A percentile compares a stretch with the other conserved stretches of the same genome.
Evolutionary conservation across 345 rosid genomes (phyloP).

Genomic region (Brassica juncea): DNA sequence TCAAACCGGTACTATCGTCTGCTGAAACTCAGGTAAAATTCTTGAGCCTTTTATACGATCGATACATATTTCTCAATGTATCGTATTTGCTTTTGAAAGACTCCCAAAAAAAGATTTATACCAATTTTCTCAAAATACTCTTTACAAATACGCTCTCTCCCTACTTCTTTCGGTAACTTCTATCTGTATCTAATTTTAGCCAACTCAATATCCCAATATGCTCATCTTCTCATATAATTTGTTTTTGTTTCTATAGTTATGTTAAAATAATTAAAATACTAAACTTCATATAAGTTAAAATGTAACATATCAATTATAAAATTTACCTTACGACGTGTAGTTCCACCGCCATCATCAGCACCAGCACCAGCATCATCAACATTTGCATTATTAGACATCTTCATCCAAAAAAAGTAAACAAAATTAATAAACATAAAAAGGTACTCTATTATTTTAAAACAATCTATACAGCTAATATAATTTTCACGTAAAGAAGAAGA

Average conservation of each 20-base stretch:
- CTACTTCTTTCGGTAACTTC: not conserved
- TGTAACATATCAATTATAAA: not conserved
- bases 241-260: not conserved
- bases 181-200: not conserved
- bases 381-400: too few species aligned
- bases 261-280: not conserved
- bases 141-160: not conserved
- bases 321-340: not conserved
- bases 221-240: not conserved
- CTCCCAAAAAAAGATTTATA: not conserved
- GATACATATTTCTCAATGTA: not conserved
- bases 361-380: not conserved
- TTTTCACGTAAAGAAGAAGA: too few species aligned
- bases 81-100: conserved; percentile 12
- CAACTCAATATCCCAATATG: not conserved
- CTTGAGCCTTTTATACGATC: not conserved
- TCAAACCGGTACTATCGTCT: not conserved
- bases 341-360: not conserved
- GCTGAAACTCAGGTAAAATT: not conserved
- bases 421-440: too few species aligned
- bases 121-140: not conserved
- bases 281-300: not conserved
- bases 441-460: too few species aligned
- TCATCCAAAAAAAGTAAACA: too few species aligned
- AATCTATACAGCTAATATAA: too few species aligned